phyloP scores from a whole-genome alignment of 805 yeast species.

The Maudiozyma bulderi region DNA sequence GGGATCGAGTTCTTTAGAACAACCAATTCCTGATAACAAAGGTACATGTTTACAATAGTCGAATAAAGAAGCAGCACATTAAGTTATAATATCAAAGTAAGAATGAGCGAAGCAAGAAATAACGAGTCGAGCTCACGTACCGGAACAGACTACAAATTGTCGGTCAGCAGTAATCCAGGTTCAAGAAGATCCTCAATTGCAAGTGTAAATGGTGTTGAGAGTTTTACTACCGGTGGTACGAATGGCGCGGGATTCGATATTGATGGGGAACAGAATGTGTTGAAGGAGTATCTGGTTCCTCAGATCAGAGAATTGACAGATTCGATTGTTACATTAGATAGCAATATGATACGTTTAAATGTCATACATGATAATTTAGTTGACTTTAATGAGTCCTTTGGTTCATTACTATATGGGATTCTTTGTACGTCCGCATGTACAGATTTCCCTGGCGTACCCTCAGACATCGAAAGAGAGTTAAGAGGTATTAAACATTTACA shows the following conservation, averaged over 20 bases:
- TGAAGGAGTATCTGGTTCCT: slow-evolving; percentile 32
- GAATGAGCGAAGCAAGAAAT: background rate
- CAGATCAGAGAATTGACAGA: slow-evolving; percentile 39
- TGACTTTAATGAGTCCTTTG: slow-evolving; percentile 67
- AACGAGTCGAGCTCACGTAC: background rate
- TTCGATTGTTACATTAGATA: slow-evolving; percentile 45
- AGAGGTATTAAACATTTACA: slow-evolving; percentile 13
- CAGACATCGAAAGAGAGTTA: slow-evolving; percentile 20
- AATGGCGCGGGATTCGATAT: slow-evolving; percentile 4
- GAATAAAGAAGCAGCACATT: too few relatives aligned
- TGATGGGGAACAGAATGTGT: slow-evolving; percentile 9
- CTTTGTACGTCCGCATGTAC: slow-evolving; percentile 85
- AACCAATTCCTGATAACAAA: too few relatives aligned
- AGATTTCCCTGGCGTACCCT: slow-evolving; percentile 40
- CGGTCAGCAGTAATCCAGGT: slow-evolving; percentile 32
- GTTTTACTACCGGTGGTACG: slow-evolving; percentile 1
- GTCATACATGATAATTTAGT: slow-evolving; percentile 52
- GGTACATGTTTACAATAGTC: too few relatives aligned
- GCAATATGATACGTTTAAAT: slow-evolving; percentile 48
- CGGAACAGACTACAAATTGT: slow-evolving; percentile 30
- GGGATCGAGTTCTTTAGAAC: too few relatives aligned
- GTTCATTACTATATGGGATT: slow-evolving; percentile 68
- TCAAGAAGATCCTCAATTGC: slow-evolving; percentile 28
- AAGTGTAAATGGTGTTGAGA: slow-evolving; percentile 5
- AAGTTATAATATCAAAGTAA: background rate